Conservation (phyloP, 805 yeast species). For the Grigorovia yakushimaensis region DNA sequence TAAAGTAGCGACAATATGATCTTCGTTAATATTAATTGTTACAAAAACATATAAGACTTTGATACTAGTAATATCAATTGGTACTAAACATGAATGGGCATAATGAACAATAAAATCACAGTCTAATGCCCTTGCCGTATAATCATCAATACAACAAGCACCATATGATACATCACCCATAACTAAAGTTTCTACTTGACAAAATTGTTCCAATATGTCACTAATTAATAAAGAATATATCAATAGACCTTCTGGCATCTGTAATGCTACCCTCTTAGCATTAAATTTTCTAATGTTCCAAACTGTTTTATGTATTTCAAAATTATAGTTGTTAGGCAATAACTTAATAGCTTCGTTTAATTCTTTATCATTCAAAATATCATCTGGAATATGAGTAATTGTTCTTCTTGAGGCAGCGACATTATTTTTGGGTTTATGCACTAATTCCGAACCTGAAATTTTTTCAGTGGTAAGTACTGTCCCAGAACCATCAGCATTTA, state of each 20-base stretch:
- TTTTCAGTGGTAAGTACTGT: constrained; percentile 8
- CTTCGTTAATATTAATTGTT: constrained; percentile 79
- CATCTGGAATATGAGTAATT: constrained; percentile 81
- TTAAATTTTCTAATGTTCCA: constrained; percentile 75
- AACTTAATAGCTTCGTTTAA: constrained; percentile 75
- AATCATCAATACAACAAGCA: constrained; percentile 97
- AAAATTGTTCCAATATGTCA: constrained; percentile 87
- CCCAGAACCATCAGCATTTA: constrained; percentile 19
- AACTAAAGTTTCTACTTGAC: constrained; percentile 74
- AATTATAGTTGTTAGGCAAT: constrained; percentile 85
- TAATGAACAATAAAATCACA: constrained; percentile 94
- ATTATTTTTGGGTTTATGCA: constrained; percentile 23
- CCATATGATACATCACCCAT: constrained; percentile 99
- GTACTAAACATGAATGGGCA: constrained; percentile 95
- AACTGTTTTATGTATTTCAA: constrained; percentile 90
- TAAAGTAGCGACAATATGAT: constrained; percentile 70
- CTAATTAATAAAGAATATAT: constrained; percentile 83
- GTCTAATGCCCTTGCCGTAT: constrained; percentile 81
- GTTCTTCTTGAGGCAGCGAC: constrained; percentile 42
- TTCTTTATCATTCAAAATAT: constrained; percentile 68
- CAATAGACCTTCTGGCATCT: constrained; percentile 94
- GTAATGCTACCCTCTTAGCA: constrained; percentile 82
- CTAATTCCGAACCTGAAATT: constrained; percentile 15
- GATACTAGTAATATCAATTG: constrained; percentile 82
- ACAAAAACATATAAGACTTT: constrained; percentile 94